phyloP scores from a whole-genome alignment of 495 filamentous ascomycete genomes.

The Lasiosphaeria miniovina region DNA sequence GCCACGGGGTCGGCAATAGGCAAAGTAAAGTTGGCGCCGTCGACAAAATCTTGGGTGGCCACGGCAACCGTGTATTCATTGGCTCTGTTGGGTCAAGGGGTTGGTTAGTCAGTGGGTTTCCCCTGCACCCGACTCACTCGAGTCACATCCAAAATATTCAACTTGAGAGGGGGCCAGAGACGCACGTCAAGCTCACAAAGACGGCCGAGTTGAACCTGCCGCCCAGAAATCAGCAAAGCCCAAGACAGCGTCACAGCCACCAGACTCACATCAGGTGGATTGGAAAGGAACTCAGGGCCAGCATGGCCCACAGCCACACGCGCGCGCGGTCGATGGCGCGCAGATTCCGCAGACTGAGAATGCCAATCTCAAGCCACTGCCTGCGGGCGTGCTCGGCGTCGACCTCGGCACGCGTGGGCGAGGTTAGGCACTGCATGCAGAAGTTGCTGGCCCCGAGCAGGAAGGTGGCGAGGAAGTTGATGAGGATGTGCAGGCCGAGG shows the following conservation, averaged over 20 bases:
- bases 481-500: not conserved
- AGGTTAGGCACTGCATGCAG: not conserved
- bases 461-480: not conserved
- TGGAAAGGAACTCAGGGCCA: not conserved
- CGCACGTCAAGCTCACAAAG: not conserved
- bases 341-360: not conserved
- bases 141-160: not conserved
- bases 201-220: not conserved
- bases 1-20: not conserved
- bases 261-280: not conserved
- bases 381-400: not conserved
- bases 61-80: not conserved
- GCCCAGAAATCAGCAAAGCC: not conserved
- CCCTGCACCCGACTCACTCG: not conserved
- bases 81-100: not conserved
- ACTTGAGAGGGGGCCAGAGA: not conserved
- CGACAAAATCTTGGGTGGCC: not conserved
- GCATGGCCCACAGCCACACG: not conserved
- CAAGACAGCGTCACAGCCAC: not conserved
- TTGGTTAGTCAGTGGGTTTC: not conserved
- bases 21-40: not conserved
- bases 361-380: not conserved
- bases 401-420: not conserved
- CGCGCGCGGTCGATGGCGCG: not conserved
- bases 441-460: not conserved